Evolutionary conservation across 2,329 filamentous ascomycete genomes (phyloP).

Genomic region (Botrytis aclada): DNA sequence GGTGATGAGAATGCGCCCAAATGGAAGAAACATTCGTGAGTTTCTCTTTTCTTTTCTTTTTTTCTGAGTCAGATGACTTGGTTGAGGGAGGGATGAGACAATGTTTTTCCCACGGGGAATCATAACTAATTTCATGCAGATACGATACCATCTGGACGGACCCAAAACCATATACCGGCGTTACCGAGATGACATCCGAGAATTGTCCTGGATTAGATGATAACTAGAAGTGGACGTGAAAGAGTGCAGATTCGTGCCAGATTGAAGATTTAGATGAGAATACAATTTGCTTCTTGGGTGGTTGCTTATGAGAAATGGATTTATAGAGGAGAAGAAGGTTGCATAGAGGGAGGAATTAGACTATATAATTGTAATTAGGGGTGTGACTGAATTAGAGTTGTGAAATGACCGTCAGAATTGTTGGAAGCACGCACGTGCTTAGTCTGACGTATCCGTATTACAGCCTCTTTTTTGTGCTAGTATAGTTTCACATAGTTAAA

Average conservation of each 20-base stretch:
- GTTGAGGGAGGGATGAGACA: neutral
- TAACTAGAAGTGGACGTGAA: neutral
- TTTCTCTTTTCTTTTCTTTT: neutral
- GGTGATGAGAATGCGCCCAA: slow-evolving; percentile 48
- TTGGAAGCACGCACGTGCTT: neutral
- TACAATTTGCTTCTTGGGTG: neutral
- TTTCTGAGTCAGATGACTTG: neutral
- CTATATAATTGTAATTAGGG: neutral
- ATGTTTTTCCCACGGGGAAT: neutral
- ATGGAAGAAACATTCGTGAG: slow-evolving; percentile 49
- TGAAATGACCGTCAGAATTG: neutral
- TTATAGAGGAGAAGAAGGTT: neutral
- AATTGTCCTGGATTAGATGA: slow-evolving; percentile 52
- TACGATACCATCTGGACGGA: slow-evolving; percentile 59
- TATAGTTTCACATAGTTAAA: neutral
- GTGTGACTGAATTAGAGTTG: neutral
- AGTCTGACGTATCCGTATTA: neutral
- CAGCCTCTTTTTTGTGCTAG: neutral
- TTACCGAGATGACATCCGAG: slow-evolving; percentile 48
- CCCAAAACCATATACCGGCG: slow-evolving; percentile 47
- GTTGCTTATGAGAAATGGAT: neutral
- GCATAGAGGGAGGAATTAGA: neutral
- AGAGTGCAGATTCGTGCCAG: neutral
- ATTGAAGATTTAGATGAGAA: neutral
- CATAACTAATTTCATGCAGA: slow-evolving; percentile 27